phyloP scores from a whole-genome alignment of 352 stramenopile genomes.

The Pythium biforme region DNA sequence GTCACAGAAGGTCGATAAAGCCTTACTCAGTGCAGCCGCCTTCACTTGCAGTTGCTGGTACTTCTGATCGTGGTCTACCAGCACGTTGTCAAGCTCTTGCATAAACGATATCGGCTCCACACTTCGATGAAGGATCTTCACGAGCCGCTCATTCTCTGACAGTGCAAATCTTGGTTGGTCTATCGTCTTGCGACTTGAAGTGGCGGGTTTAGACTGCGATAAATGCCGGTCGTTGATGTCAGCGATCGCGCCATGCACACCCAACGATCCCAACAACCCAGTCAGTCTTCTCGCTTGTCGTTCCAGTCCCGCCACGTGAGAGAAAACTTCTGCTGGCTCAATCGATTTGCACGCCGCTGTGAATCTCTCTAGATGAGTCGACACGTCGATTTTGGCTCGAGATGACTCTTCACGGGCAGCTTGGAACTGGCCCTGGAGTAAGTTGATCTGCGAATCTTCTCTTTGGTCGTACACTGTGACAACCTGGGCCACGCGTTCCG shows the following conservation, averaged over 20 bases:
- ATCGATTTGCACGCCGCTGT: not conserved
- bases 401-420: slow-evolving; percentile 1
- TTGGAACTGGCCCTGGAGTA: slow-evolving; percentile 14
- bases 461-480: not conserved
- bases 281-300: not conserved
- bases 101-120: slow-evolving; percentile 58
- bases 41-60: slow-evolving; percentile 6
- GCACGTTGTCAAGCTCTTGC: slow-evolving; percentile 41
- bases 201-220: not conserved
- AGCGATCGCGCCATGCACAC: not conserved
- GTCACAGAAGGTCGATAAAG: not conserved
- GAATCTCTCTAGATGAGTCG: not conserved
- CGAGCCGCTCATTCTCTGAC: slow-evolving; percentile 74
- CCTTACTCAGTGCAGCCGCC: not conserved
- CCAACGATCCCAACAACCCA: not conserved
- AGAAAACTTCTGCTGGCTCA: not conserved
- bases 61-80: slow-evolving; percentile 44
- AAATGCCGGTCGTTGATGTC: not conserved
- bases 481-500: not conserved
- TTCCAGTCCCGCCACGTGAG: not conserved
- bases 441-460: not conserved
- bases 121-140: slow-evolving; percentile 69
- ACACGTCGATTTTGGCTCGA: slow-evolving; percentile 2
- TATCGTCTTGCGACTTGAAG: not conserved
- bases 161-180: slow-evolving; percentile 39